phyloP scores from a whole-genome alignment of 78 protist species.

The Anaeramoeba ignava region DNA sequence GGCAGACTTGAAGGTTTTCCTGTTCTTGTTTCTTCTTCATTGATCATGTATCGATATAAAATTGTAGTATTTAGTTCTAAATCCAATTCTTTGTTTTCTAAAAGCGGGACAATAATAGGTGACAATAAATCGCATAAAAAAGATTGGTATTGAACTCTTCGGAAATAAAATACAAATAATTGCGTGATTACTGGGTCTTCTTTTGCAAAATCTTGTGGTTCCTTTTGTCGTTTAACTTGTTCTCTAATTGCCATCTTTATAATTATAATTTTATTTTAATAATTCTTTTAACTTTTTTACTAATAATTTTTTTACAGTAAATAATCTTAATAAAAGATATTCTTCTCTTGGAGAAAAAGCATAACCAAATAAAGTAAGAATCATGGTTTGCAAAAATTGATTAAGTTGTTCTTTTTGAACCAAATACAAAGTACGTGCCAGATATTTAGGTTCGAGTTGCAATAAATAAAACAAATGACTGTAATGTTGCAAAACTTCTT shows the following conservation, averaged over 20 bases:
- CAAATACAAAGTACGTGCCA: slow-evolving; percentile 40
- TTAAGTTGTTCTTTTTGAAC: slow-evolving; percentile 49
- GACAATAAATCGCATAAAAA: slow-evolving; percentile 45
- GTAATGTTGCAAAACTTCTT: slow-evolving; percentile 33
- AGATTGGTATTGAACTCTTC: slow-evolving; percentile 20
- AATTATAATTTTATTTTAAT: too few relatives aligned
- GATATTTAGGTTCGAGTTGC: slow-evolving; percentile 61
- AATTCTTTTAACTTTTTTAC: too few relatives aligned
- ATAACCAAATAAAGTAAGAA: slow-evolving; percentile 57
- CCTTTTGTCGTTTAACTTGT: slow-evolving; percentile 37
- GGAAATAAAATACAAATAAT: slow-evolving; percentile 53
- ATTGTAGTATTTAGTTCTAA: slow-evolving; percentile 9
- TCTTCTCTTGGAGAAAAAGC: slow-evolving; percentile 70
- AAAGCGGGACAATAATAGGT: slow-evolving; percentile 32
- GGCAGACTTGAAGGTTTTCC: slow-evolving; percentile 48
- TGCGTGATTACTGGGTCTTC: slow-evolving; percentile 52
- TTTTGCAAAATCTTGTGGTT: slow-evolving; percentile 43
- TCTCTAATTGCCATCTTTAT: slow-evolving; percentile 41
- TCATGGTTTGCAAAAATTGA: slow-evolving; percentile 49
- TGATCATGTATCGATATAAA: slow-evolving; percentile 37
- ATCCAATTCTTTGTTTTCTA: slow-evolving; percentile 43
- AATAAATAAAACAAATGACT: slow-evolving; percentile 49
- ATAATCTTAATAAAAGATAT: slow-evolving; percentile 51
- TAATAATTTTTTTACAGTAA: too few relatives aligned
- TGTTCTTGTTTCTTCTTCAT: slow-evolving; percentile 47